phyloP scores from a whole-genome alignment of 2,329 filamentous ascomycete species.

The Alternaria ethzedia region DNA sequence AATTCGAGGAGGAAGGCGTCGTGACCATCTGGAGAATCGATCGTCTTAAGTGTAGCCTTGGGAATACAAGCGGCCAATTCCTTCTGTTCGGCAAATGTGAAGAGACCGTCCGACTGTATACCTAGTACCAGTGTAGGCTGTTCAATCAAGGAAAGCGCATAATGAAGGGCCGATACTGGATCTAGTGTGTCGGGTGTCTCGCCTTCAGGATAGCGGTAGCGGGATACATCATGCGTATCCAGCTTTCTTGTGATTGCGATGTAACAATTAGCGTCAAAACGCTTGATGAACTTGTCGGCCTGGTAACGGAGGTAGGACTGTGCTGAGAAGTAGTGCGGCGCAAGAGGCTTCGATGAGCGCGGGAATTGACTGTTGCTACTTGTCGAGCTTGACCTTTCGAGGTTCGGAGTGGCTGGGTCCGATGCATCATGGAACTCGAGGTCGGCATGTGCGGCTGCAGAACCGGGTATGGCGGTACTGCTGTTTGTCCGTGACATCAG shows the following conservation, averaged over 20 bases:
- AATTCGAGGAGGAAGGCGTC: conserved; percentile 97
- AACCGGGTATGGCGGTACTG: conserved; percentile 27
- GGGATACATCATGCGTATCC: conserved; percentile 93
- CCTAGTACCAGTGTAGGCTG: conserved; percentile 91
- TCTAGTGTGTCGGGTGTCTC: conserved; percentile 48
- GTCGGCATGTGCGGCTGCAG: conserved; percentile 44
- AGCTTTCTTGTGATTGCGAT: conserved; percentile 98
- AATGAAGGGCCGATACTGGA: conserved; percentile 62
- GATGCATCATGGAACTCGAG: conserved; percentile 56
- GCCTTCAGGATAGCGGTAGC: conserved; percentile 64
- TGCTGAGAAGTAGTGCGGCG: conserved; percentile 89
- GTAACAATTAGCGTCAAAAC: conserved; percentile 98
- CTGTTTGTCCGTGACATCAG: conserved; percentile 45
- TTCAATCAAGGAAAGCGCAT: conserved; percentile 80
- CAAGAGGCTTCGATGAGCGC: conserved; percentile 49
- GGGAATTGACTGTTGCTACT: conserved; percentile 12
- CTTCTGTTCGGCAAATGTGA: conserved; percentile 96
- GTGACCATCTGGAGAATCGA: conserved; percentile 93
- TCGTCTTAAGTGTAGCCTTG: conserved; percentile 78
- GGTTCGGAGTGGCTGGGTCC: conserved; percentile 35
- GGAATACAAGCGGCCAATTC: conserved; percentile 85
- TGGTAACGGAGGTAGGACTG: conserved; percentile 98
- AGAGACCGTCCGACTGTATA: conserved; percentile 93
- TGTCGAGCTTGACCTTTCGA: conserved; percentile 19
- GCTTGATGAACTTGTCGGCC: conserved; percentile 92